These are phyloP conservation scores for Backusella morwellensis DNA, from an alignment of 192 early-diverging fungal genomes.

Conservation along the genomic window DNA sequence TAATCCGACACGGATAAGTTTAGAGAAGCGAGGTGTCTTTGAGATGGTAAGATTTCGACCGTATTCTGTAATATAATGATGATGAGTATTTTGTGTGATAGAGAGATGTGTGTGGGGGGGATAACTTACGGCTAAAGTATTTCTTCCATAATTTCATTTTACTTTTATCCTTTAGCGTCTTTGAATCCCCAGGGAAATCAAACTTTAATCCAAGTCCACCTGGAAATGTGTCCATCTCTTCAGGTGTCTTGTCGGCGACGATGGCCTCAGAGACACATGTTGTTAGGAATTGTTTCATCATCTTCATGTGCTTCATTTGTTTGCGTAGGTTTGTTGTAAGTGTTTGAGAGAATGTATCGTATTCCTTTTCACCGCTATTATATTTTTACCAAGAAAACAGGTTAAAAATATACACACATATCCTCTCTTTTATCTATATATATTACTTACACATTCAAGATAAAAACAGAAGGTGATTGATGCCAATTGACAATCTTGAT, in stretches of 20 bases:
- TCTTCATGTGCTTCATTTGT: conserved; percentile 79
- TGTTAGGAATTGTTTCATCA: conserved; percentile 72
- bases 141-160: conserved; percentile 35
- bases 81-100: too few species aligned
- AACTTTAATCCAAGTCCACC: conserved; percentile 72
- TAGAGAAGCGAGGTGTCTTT: conserved; percentile 76
- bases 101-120: neutral
- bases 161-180: conserved; percentile 38
- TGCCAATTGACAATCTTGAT: conserved; percentile 34
- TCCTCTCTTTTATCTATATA: neutral
- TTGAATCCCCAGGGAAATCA: conserved; percentile 71
- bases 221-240: conserved; percentile 48
- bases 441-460: conserved; percentile 44
- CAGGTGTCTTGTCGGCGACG: conserved; percentile 43
- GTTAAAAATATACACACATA: neutral
- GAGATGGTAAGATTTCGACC: conserved; percentile 83
- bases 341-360: conserved; percentile 80
- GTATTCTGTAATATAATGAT: conserved; percentile 39
- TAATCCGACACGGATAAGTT: conserved; percentile 79
- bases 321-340: conserved; percentile 71
- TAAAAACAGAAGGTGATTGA: conserved; percentile 14
- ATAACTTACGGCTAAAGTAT: conserved; percentile 44
- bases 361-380: conserved; percentile 41
- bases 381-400: neutral
- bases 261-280: conserved; percentile 85